Conservation (phyloP, 208 protist species). For the Wallacemonas sp. region DNA sequence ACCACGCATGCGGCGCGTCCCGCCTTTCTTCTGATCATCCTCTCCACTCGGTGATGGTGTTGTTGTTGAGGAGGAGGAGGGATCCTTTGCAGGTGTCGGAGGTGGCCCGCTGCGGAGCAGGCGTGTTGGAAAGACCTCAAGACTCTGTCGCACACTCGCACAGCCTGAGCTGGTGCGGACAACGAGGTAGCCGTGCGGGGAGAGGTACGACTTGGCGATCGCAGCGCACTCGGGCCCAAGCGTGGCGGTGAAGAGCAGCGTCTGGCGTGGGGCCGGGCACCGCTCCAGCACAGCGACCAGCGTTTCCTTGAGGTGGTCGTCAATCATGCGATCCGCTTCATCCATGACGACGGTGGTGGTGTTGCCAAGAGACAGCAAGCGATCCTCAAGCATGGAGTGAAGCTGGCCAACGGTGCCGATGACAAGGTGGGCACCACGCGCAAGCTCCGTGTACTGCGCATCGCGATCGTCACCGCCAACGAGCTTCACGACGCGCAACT, state of each 20-base stretch:
- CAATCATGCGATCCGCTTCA: conserved; percentile 97
- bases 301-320: conserved; percentile 65
- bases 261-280: conserved; percentile 79
- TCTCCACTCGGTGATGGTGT: not conserved
- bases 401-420: conserved; percentile 86
- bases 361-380: conserved; percentile 70
- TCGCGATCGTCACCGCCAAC: conserved; percentile 69
- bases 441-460: conserved; percentile 51
- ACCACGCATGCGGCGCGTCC: not conserved
- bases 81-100: not conserved
- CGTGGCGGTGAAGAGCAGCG: conserved; percentile 97
- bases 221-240: conserved; percentile 69
- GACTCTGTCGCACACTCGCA: conserved; percentile 64
- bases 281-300: conserved; percentile 91
- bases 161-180: conserved; percentile 70
- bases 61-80: not conserved
- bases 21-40: conserved; percentile 4
- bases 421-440: conserved; percentile 70
- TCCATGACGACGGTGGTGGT: conserved; percentile 93
- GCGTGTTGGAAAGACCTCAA: conserved; percentile 58
- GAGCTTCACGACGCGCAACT: conserved; percentile 74
- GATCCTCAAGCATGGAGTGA: conserved; percentile 57
- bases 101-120: conserved; percentile 10
- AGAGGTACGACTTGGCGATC: conserved; percentile 67
- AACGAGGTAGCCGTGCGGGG: conserved; percentile 55